phyloP scores from a whole-genome alignment of 139 green algal species.

The Coelastrella sp. region DNA sequence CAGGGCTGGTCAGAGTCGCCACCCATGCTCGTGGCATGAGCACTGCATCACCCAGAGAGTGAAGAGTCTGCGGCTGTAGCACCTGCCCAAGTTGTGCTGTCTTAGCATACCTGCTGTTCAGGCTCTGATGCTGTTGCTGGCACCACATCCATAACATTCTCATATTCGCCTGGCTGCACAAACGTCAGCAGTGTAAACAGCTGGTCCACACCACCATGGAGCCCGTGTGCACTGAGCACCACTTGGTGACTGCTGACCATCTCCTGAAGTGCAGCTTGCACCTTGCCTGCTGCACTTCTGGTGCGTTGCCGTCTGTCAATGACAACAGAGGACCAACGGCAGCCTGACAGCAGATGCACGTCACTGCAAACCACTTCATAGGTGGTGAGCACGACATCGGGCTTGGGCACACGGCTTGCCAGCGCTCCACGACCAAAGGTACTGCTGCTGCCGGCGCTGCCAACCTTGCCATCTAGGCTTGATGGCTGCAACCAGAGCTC shows the following conservation, averaged over 20 bases:
- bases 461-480: slow-evolving; percentile 68
- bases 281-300: slow-evolving; percentile 59
- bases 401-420: slow-evolving; percentile 66
- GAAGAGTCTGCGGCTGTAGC: no score
- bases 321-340: slow-evolving; percentile 78
- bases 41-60: no score
- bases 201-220: background rate
- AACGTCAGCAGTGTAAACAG: slow-evolving; percentile 40
- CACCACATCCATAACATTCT: slow-evolving; percentile 14
- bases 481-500: slow-evolving; percentile 86
- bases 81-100: no score
- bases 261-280: slow-evolving; percentile 52
- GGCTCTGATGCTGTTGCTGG: background rate
- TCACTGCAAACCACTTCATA: slow-evolving; percentile 71
- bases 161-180: slow-evolving; percentile 13
- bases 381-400: slow-evolving; percentile 78
- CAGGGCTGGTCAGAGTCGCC: no score
- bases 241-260: background rate
- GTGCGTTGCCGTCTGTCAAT: slow-evolving; percentile 78
- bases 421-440: background rate
- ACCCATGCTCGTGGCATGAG: no score
- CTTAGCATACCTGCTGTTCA: slow-evolving; percentile 35
- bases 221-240: slow-evolving; percentile 7
- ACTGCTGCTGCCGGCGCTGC: background rate
- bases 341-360: background rate